Base-by-base conservation (phyloP, 805 yeast genomes). In the Yamadazyma tumulicola region DNA sequence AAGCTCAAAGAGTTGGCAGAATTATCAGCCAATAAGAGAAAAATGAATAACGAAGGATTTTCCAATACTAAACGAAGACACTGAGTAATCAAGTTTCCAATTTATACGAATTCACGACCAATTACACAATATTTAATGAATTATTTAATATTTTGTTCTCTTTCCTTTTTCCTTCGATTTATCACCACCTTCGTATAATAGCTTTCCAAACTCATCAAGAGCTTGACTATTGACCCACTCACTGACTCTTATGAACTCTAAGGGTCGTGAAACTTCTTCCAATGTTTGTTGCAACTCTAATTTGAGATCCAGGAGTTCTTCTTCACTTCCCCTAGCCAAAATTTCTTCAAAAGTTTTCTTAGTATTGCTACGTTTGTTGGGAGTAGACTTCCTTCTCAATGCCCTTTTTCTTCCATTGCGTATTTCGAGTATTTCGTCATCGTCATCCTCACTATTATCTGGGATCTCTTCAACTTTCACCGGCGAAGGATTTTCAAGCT, bases 161-260 rank as follows among this genome's bases (percentile, higher is more conserved):
- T 45, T 42, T 31, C 45, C 39, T 35, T 38, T 33, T 46, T 47
- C 18, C 23, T 41, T 20, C 35, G 37, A 6, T 41, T 54, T 57
- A 39, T 62, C 70, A 4, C 69, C 73, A 11, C 84, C 85, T 11
- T 77, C 83, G 41, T 74, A 79, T 39, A 79, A 75, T 0, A 71
- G 57, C 39, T 67, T 65, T 4, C 77, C 84, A 11, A 66, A 56
- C 26, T 55, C 52, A 9, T 75, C 81, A 11, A 70, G 43, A 1
- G 85, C 84, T 12, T 67, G 57, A 6, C 77, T 67, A 47, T 80
- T 80, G 17, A 77, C 78, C 85, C 86, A 80, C 37, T 74, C 77
- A 2, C 68, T 49, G 20, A 77, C 75, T 34, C 79, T 55, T 14
- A 62, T 59, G 32, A 61, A 48, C 38, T 66, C 75, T 34, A 70